A percentile compares a stretch with the other conserved stretches of the same genome.
Conservation (phyloP, 2,329 filamentous ascomycete genomes). For the Hypoxylon sp. region DNA sequence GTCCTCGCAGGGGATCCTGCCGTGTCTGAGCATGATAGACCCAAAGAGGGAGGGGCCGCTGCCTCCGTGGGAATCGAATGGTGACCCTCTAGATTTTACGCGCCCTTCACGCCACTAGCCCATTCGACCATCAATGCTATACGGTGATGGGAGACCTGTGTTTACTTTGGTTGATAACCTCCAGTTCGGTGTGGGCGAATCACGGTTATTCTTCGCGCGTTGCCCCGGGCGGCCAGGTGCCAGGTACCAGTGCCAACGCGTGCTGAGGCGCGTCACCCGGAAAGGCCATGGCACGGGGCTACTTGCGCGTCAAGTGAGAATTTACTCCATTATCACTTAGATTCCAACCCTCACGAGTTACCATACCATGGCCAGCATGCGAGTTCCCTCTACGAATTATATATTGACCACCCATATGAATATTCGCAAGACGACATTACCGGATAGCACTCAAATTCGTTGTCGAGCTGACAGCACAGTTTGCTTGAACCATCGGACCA, state of each 20-base stretch:
- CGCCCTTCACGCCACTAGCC: background rate
- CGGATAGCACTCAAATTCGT: background rate
- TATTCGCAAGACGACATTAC: background rate
- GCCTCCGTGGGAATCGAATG: background rate
- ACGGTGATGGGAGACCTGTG: background rate
- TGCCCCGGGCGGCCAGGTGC: background rate
- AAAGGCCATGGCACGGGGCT: background rate
- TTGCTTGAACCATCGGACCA: no score
- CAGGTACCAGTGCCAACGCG: background rate
- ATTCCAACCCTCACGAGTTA: no score
- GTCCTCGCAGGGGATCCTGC: constrained; percentile 2
- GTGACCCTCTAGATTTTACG: background rate
- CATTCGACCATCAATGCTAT: background rate
- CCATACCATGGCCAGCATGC: background rate
- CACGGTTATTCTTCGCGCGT: background rate
- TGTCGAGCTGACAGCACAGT: no score
- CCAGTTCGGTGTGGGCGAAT: background rate
- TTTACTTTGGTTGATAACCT: background rate
- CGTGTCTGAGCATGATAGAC: constrained; percentile 12
- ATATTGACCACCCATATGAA: background rate
- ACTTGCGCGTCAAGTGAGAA: background rate
- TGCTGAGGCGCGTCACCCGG: background rate
- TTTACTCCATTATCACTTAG: background rate
- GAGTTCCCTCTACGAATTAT: background rate
- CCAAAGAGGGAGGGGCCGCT: background rate